Conservation (phyloP, 2,329 filamentous ascomycete species). For the Colletotrichum lupini region DNA sequence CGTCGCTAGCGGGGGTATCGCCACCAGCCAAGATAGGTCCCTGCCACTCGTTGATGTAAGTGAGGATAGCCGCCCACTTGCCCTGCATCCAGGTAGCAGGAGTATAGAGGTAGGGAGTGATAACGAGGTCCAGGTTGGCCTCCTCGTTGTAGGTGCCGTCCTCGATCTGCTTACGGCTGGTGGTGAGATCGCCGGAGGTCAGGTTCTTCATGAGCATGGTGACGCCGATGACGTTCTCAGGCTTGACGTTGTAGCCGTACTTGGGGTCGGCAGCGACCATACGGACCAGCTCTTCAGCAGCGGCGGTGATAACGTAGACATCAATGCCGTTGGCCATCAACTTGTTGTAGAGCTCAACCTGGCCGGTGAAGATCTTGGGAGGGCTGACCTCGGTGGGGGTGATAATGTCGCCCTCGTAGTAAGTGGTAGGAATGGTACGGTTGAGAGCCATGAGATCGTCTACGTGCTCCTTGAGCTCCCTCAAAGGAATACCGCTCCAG, state of each 20-base stretch:
- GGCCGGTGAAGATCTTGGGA: slow-evolving; percentile 51
- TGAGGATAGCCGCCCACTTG: slow-evolving; percentile 55
- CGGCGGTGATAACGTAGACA: slow-evolving; percentile 54
- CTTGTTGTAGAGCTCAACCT: slow-evolving; percentile 55
- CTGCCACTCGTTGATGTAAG: slow-evolving; percentile 56
- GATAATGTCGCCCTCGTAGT: slow-evolving; percentile 48
- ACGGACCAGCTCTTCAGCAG: slow-evolving; percentile 56
- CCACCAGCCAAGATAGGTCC: slow-evolving; percentile 53
- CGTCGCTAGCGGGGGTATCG: slow-evolving; percentile 56
- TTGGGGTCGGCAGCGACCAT: slow-evolving; percentile 57
- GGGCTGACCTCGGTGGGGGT: slow-evolving; percentile 44
- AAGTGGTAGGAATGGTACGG: slow-evolving; percentile 47
- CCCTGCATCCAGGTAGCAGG: slow-evolving; percentile 56
- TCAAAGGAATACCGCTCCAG: slow-evolving; percentile 54
- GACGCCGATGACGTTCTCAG: slow-evolving; percentile 57
- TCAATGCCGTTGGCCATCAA: slow-evolving; percentile 55
- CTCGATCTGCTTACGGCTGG: slow-evolving; percentile 52
- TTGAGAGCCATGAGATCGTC: slow-evolving; percentile 59
- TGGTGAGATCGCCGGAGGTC: slow-evolving; percentile 44
- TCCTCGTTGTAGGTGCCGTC: slow-evolving; percentile 48
- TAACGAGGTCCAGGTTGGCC: slow-evolving; percentile 51
- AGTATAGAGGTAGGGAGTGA: slow-evolving; percentile 55
- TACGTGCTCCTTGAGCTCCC: slow-evolving; percentile 57
- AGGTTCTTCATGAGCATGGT: slow-evolving; percentile 48
- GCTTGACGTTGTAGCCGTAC: slow-evolving; percentile 57